Conservation (phyloP, 1,284 basidiomycete species). For the Sutorius eximius region DNA sequence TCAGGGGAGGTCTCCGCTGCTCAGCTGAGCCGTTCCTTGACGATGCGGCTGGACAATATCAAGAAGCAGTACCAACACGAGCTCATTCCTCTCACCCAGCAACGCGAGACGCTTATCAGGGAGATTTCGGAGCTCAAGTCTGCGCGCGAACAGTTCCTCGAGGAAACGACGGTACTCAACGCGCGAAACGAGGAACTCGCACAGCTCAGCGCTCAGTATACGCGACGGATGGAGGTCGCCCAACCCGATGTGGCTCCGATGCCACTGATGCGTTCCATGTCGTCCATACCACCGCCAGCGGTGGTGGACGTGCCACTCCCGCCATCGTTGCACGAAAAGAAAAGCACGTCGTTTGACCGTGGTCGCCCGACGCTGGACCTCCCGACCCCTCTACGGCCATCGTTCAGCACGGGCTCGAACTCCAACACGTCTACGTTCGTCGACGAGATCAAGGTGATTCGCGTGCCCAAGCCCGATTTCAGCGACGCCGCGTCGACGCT, state of each 20-base stretch:
- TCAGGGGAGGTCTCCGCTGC: slow-evolving; percentile 44
- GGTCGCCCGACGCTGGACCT: slow-evolving; percentile 28
- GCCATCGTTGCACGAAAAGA: slow-evolving; percentile 31
- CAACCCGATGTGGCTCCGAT: slow-evolving; percentile 35
- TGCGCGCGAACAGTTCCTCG: slow-evolving; percentile 82
- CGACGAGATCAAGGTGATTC: slow-evolving; percentile 31
- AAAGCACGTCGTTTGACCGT: slow-evolving; percentile 38
- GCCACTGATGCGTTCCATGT: no score
- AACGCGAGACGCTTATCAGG: slow-evolving; percentile 76
- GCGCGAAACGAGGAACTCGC: slow-evolving; percentile 91
- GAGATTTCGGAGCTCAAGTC: slow-evolving; percentile 90
- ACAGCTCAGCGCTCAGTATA: slow-evolving; percentile 79
- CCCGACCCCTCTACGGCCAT: slow-evolving; percentile 24
- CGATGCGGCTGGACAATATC: slow-evolving; percentile 85
- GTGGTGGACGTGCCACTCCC: slow-evolving; percentile 28
- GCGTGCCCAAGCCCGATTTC: slow-evolving; percentile 22
- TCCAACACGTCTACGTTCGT: slow-evolving; percentile 26
- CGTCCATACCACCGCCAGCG: slow-evolving; percentile 15
- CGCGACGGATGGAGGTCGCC: slow-evolving; percentile 66
- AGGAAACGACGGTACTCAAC: slow-evolving; percentile 89
- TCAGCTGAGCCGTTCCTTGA: slow-evolving; percentile 72
- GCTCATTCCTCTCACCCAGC: slow-evolving; percentile 78
- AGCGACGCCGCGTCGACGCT: slow-evolving; percentile 44
- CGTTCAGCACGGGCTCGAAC: slow-evolving; percentile 31
- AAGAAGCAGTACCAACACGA: slow-evolving; percentile 87